Base-by-base conservation (phyloP, 805 yeast genomes). In the Yamadazyma phyllophila region DNA sequence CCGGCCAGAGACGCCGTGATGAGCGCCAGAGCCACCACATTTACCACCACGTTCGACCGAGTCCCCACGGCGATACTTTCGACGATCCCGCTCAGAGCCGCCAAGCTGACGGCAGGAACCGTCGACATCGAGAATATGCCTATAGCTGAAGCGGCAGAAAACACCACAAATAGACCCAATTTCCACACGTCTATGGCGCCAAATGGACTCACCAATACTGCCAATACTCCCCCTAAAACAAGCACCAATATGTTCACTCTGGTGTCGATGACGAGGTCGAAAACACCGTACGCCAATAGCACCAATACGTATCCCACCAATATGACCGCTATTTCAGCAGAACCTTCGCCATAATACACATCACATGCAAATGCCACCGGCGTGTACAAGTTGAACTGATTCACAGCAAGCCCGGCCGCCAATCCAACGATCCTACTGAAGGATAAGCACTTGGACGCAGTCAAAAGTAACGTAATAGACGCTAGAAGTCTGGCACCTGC, bases 351-450 rank as follows among this genome's bases (percentile, higher is more conserved):
- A 26, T 13, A 16, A 32, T 36, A 36, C 24, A 26, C 7, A 14
- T 34, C 39, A 34, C 26, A 26, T 37, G 36, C 39, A 5, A 26
- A 8, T 11, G 44, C 39, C n/a, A 24, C 39, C 8, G 39, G 39
- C 4, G 39, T 36, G 20, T 36, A 36, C 15, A 36, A 7, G 24
- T 36, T 36, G 39, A 24, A 36, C 20, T 8, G 4, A n/a, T 36
- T 17, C 29, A 24, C 12, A 36, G n/a, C 11, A 13, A 36, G 39
- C 20, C 39, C 29, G 2, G 20, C 39, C 14, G 39, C 29, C 26
- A 36, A 17, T 4, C 12, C 39, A 17, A 26, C 39, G 8, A 36
- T 20, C n/a, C 39, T 17, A 7, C 39, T 20, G 20, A 27, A 12
- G 9, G 39, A 36, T 9, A 36, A 24, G 39, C 8, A n/a, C n/a